Conservation (phyloP, 1,139 yeast genomes). For the Hyphopichia wangnamkhiaoensis region DNA sequence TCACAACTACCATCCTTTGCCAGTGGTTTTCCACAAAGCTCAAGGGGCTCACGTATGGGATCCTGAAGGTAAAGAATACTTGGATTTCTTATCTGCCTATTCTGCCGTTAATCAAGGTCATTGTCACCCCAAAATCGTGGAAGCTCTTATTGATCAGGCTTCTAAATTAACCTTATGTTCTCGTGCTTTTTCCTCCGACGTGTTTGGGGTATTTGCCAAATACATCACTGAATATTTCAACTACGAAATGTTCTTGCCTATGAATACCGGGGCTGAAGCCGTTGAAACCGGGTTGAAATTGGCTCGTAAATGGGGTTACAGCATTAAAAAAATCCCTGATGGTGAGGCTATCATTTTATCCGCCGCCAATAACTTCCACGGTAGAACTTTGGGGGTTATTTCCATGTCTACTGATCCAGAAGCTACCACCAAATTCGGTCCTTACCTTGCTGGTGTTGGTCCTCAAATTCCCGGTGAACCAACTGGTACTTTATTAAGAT, state of each 20-base stretch:
- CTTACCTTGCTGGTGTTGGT: constrained; percentile 82
- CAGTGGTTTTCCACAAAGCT: constrained; percentile 88
- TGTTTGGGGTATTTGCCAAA: constrained; percentile 84
- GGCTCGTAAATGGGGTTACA: constrained; percentile 97
- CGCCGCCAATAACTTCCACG: constrained; percentile 91
- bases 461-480: constrained; percentile 71
- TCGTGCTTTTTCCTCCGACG: constrained; percentile 90
- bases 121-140: constrained; percentile 90
- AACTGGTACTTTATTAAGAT: constrained; percentile 58
- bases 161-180: constrained; percentile 80
- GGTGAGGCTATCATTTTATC: constrained; percentile 86
- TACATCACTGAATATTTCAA: constrained; percentile 85
- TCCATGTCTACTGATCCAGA: constrained; percentile 97
- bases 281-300: constrained; percentile 93
- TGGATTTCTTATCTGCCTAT: constrained; percentile 89
- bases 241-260: constrained; percentile 92
- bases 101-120: constrained; percentile 99
- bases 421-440: constrained; percentile 88
- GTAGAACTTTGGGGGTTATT: constrained; percentile 92
- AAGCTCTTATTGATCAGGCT: constrained; percentile 87
- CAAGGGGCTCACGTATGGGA: constrained; percentile 96
- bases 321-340: constrained; percentile 77
- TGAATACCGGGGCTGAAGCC: constrained; percentile 99
- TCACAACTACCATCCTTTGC: constrained; percentile 95
- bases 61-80: constrained; percentile 88